These are phyloP conservation scores for Rhododendron molle DNA, from an alignment of 148 eudicot genomes.

Conservation along the genomic window DNA sequence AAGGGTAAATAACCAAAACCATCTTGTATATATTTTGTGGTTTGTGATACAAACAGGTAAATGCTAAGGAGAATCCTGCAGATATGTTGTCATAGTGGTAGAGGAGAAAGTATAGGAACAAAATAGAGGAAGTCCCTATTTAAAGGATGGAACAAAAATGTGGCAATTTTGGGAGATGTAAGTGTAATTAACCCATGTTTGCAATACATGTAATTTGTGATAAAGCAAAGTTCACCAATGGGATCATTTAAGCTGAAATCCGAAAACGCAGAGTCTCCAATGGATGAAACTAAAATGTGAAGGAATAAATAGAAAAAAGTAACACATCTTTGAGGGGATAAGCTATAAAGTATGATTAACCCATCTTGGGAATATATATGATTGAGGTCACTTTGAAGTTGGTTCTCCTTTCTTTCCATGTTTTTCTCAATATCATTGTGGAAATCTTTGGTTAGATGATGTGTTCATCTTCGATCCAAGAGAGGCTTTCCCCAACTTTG, in stretches of 20 bases:
- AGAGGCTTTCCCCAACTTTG: background rate
- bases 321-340: background rate
- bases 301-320: background rate
- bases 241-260: background rate
- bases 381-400: background rate
- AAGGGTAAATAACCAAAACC: background rate
- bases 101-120: too few species aligned
- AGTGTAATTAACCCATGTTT: background rate
- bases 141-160: background rate
- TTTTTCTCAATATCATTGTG: too few species aligned
- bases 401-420: background rate
- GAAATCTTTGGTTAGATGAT: background rate
- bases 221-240: background rate
- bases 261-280: background rate
- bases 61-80: background rate
- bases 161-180: background rate
- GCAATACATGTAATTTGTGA: background rate
- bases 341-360: background rate
- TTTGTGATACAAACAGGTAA: background rate
- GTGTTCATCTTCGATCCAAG: background rate
- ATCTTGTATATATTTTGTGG: background rate
- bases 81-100: too few species aligned
- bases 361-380: background rate
- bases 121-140: too few species aligned
- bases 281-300: background rate